Evolutionary conservation across 345 rosid genomes (phyloP).

Genomic region (Bruguiera parviflora): DNA sequence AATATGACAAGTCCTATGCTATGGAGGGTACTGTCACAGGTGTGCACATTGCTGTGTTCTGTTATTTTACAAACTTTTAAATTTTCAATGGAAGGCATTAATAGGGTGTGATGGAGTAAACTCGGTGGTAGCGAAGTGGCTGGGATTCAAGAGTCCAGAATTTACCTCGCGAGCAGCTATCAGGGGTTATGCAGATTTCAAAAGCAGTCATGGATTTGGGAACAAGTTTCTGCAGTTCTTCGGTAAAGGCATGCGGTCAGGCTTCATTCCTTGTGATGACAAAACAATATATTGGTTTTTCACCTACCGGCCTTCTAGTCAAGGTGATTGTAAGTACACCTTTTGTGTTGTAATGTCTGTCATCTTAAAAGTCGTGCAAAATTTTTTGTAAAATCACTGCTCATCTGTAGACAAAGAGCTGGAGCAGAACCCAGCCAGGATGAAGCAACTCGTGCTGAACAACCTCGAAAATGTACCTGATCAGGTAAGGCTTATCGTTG

Average conservation of each 20-base stretch:
- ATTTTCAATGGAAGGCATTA: slow-evolving; percentile 38
- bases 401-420: slow-evolving; percentile 13
- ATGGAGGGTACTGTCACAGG: no score
- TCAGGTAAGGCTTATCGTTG: slow-evolving; percentile 31
- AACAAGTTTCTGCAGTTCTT: slow-evolving; percentile 30
- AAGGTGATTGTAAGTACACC: slow-evolving; percentile 23
- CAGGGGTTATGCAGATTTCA: slow-evolving; percentile 42
- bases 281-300: slow-evolving; percentile 45
- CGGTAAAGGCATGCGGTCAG: slow-evolving; percentile 49
- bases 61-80: no score
- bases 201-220: slow-evolving; percentile 39
- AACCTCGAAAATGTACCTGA: slow-evolving; percentile 36
- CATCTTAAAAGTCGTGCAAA: neutral
- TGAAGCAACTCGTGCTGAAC: slow-evolving; percentile 45
- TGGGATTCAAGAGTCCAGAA: slow-evolving; percentile 50
- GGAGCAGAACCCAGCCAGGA: slow-evolving; percentile 27
- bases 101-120: slow-evolving; percentile 74
- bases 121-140: slow-evolving; percentile 61
- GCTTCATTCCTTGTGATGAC: slow-evolving; percentile 50
- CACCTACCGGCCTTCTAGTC: slow-evolving; percentile 28
- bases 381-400: neutral
- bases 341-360: neutral
- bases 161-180: slow-evolving; percentile 37
- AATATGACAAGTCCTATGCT: no score
- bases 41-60: no score